phyloP scores from a whole-genome alignment of 257 asterid genomes.

The Thymus quinquecostatus region DNA sequence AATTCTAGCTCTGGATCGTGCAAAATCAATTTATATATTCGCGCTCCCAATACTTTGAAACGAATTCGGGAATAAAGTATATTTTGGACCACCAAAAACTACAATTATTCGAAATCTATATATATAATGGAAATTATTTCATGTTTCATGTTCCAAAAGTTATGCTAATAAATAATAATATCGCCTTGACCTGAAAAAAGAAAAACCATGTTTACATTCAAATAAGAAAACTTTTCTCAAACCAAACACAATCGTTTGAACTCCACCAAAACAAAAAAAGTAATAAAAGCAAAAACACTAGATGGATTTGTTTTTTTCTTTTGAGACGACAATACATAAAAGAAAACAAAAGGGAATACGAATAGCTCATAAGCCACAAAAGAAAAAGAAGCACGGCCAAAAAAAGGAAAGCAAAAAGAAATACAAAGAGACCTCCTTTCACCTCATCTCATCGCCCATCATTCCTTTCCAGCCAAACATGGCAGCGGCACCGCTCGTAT shows the following conservation, averaged over 20 bases:
- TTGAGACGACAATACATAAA: neutral
- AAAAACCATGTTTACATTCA: neutral
- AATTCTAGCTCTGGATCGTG: too few species aligned
- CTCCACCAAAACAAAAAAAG: constrained; percentile 8
- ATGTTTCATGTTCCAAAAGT: too few species aligned
- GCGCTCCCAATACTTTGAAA: too few species aligned
- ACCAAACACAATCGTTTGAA: neutral
- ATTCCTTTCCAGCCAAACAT: constrained; percentile 2
- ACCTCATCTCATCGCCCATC: neutral
- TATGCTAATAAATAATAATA: too few species aligned
- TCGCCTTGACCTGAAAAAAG: too few species aligned
- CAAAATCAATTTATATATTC: too few species aligned
- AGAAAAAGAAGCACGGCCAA: constrained; percentile 13
- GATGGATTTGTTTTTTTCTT: neutral
- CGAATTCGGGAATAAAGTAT: too few species aligned
- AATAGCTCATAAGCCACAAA: constrained; percentile 5
- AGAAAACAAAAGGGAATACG: neutral
- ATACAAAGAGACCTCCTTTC: neutral
- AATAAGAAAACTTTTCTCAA: neutral
- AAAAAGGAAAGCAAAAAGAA: neutral
- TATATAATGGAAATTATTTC: too few species aligned
- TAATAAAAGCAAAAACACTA: constrained; percentile 9
- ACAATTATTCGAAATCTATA: too few species aligned
- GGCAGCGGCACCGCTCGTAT: constrained; percentile 26
- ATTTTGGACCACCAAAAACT: too few species aligned